phyloP scores from a whole-genome alignment of 1,284 basidiomycete species.

The Ustilago bromivora region DNA sequence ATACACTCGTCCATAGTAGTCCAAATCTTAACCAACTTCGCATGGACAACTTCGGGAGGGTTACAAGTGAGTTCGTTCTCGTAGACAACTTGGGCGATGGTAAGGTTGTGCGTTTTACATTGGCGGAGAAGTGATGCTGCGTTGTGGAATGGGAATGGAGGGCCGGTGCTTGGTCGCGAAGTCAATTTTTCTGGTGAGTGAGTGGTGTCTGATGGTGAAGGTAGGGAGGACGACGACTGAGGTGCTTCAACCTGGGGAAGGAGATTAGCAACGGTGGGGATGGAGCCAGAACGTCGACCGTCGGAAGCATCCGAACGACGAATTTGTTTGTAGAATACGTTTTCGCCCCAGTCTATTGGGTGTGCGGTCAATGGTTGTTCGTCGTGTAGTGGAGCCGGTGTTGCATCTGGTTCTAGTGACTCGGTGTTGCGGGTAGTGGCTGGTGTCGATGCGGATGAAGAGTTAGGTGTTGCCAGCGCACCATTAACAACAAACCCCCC shows the following conservation, averaged over 20 bases:
- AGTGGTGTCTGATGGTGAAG: background rate
- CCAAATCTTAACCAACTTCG: slow-evolving; percentile 76
- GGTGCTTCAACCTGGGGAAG: slow-evolving; percentile 29
- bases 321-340: slow-evolving; percentile 96
- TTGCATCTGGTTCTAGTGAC: background rate
- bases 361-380: slow-evolving; percentile 27
- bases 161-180: slow-evolving; percentile 69
- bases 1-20: slow-evolving; percentile 94
- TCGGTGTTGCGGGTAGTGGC: too few species aligned
- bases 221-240: background rate
- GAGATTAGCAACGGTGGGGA: slow-evolving; percentile 12
- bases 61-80: slow-evolving; percentile 82
- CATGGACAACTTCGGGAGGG: slow-evolving; percentile 58
- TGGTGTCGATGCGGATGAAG: background rate
- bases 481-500: slow-evolving; percentile 68
- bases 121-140: slow-evolving; percentile 82
- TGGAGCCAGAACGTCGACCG: slow-evolving; percentile 73
- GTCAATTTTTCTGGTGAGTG: slow-evolving; percentile 28
- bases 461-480: slow-evolving; percentile 52
- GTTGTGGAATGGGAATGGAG: slow-evolving; percentile 86
- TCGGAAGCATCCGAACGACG: slow-evolving; percentile 82
- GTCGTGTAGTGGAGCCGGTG: slow-evolving; percentile 8
- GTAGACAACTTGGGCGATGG: slow-evolving; percentile 78
- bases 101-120: slow-evolving; percentile 84
- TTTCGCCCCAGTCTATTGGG: slow-evolving; percentile 81